These are phyloP conservation scores for Tremellales sp. DNA, from an alignment of 1,284 basidiomycete genomes.

Conservation along the genomic window DNA sequence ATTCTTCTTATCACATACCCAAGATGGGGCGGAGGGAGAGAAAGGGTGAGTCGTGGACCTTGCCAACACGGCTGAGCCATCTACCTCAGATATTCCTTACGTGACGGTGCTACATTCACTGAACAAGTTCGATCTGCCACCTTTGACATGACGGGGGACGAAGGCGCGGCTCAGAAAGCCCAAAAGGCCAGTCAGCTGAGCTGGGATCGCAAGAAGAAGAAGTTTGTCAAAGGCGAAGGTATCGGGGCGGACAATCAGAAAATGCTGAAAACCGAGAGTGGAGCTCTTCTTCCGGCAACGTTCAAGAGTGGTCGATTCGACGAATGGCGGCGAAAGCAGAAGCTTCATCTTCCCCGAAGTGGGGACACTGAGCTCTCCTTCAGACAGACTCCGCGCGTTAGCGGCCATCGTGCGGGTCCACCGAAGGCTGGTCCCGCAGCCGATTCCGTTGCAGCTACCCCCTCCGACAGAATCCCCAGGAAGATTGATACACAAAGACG, in stretches of 20 bases:
- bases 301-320: constrained; percentile 92
- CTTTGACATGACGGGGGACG: constrained; percentile 82
- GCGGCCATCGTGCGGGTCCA: no score
- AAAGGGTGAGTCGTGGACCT: constrained; percentile 63
- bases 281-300: constrained; percentile 83
- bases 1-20: constrained; percentile 89
- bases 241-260: constrained; percentile 90
- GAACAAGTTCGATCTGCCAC: constrained; percentile 76
- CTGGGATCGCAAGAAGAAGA: constrained; percentile 98
- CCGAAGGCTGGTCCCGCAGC: no score
- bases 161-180: constrained; percentile 60
- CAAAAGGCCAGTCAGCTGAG: constrained; percentile 63
- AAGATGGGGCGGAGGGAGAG: constrained; percentile 78
- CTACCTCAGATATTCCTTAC: constrained; percentile 65
- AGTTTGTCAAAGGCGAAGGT: constrained; percentile 81
- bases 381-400: no score
- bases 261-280: constrained; percentile 88
- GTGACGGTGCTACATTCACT: constrained; percentile 75
- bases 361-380: constrained; percentile 2
- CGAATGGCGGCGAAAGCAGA: constrained; percentile 67
- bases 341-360: background rate
- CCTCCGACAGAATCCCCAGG: no score
- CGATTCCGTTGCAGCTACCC: no score
- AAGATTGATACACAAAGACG: no score
- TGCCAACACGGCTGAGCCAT: constrained; percentile 3